Evolutionary conservation across 139 green algal genomes (phyloP), one percentile per base, ranked within the genome.

Genomic region (Microglena sp.): DNA sequence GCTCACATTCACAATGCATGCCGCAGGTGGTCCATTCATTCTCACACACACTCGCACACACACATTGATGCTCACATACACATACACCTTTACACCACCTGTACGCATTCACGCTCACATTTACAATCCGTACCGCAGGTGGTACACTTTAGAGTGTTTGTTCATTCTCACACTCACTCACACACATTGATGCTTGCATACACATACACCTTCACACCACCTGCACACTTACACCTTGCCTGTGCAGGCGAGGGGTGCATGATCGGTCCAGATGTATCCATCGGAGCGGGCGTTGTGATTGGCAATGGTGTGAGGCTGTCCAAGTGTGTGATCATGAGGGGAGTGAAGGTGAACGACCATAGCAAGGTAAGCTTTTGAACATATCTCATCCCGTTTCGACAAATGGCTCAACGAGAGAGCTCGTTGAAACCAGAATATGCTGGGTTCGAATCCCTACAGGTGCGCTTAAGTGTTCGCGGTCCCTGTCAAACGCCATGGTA

Each of bases 221-320:
- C 40, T 50, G 15, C 40, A 11, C 40, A 50, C 40, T 24, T 18
- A 50, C 40, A 50, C 40, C 15, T 18, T 18, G 18, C 11, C 18
- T 18, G 18, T 96, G 7, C 85, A 83, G 91, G 91, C 15, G 72
- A 84, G 29, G 82, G 74, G 60, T 94, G 88, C 66, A 79, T 88
- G 7, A 95, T 98, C 31, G 92, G 86, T 1, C 70, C 70, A 0
- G 70, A 77, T 44, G 90, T 96, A 7, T 90, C 87, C 35, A 93
- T 97, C 44, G 89, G 91, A 24, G 73, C 84, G 2, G 84, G 79
- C 55, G 93, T 86, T 59, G 83, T 87, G 3, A 95, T 98, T 30
- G 93, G 86, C 26, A 73, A 92, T 61, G 93, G 93, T 54, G 93
- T 96, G 70, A 78, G 93, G 3, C 78, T 96, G n/a, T 80, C 70